Base-by-base conservation (phyloP, 345 rosid species). In the Acer negundo region DNA sequence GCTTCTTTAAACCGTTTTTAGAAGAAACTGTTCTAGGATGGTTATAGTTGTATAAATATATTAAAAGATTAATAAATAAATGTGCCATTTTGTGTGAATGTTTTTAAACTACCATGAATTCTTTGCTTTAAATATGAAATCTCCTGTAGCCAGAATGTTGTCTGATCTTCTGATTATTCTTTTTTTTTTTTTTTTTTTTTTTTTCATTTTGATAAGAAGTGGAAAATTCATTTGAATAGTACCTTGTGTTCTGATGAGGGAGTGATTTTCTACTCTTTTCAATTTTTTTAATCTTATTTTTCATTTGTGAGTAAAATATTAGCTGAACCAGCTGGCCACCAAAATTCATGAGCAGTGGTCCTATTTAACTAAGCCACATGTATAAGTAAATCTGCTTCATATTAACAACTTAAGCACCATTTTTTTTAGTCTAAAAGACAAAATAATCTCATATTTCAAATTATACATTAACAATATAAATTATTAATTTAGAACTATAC, bases 1-100 rank as follows among this genome's bases (percentile, higher is more conserved):
- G n/a, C 35, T 46, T 69, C 2, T 0, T 31, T 22, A 23, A 42
- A 10, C 1, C 12, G 3, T 69, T 7, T 10, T 24, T 70, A 24
- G 73, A 70, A 24, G 61, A 70, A 69, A 69, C 40, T 70, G 12
- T 70, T 49, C 61, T 26, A 49, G 61, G 61, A 70, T 70, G 20
- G n/a, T 49, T 70, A 22, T 24, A 3, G 13, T 15, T 24, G 40
- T 35, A 35, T 35, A 35, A 35, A 35, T 35, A 35, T 35, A 35
- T 35, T 35, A 35, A 35, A 35, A 35, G 38, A 5, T 35, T 35
- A 35, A 35, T 5, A 35, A 35, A 35, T 35, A 35, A 35, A 35
- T 35, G 38, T 35, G 38, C 38, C 38, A 35, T 35, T 35, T 35
- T 35, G 38, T 35, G 46, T 42, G 9, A 5, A 42, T 42, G 46